phyloP scores from a whole-genome alignment of 2,329 filamentous ascomycete genomes.

The Proliferodiscus dingleyae region DNA sequence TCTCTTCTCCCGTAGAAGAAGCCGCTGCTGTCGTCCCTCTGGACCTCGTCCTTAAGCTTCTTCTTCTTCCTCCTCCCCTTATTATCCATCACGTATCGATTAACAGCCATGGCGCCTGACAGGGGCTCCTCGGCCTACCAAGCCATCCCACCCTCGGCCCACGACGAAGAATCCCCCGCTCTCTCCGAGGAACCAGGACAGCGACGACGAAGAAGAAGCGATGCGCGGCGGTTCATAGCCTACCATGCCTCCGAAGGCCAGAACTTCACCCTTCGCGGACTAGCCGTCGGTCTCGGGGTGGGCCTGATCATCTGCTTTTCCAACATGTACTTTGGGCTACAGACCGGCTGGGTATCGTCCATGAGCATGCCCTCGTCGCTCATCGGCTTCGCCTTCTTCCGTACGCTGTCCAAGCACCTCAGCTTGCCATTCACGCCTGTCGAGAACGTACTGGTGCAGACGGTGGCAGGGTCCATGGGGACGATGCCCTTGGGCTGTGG shows the following conservation, averaged over 20 bases:
- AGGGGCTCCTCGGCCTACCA: constrained; percentile 22
- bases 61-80: not conserved
- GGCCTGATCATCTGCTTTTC: constrained; percentile 91
- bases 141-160: constrained; percentile 15
- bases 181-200: constrained; percentile 1
- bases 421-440: constrained; percentile 83
- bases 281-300: constrained; percentile 74
- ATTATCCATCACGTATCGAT: not conserved
- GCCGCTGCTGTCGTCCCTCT: not conserved
- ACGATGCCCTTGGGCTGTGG: constrained; percentile 96
- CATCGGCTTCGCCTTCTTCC: constrained; percentile 93
- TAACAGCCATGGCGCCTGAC: constrained; percentile 22
- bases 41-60: not conserved
- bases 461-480: constrained; percentile 89
- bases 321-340: constrained; percentile 98
- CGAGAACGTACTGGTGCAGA: constrained; percentile 95
- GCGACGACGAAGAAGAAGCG: constrained; percentile 22
- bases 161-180: constrained; percentile 11
- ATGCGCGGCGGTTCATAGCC: constrained; percentile 27
- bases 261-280: constrained; percentile 80
- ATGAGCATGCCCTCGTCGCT: constrained; percentile 97
- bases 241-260: constrained; percentile 36
- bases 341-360: constrained; percentile 74
- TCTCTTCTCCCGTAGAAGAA: not conserved
- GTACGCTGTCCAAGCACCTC: constrained; percentile 66